These are phyloP conservation scores for Zoysia japonica DNA, from an alignment of 176 grass and related monocot genomes.

Conservation along the genomic window DNA sequence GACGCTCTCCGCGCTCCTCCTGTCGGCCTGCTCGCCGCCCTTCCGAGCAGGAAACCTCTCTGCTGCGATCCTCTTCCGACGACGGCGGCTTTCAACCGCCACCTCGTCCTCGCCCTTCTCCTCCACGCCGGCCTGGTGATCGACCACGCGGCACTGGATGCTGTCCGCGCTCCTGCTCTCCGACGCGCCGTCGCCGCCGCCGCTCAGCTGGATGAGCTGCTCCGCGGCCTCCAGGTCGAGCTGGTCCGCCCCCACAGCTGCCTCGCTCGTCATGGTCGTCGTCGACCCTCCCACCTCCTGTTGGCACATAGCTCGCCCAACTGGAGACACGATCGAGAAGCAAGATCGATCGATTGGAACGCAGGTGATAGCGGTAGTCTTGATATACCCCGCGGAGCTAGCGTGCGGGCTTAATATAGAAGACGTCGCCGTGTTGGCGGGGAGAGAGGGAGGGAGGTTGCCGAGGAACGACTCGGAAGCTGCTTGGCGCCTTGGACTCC, in stretches of 20 bases:
- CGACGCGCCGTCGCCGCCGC: conserved; percentile 14
- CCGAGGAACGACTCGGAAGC: conserved; percentile 46
- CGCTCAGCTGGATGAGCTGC: conserved; percentile 62
- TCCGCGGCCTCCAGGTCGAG: conserved; percentile 59
- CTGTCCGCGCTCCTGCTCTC: conserved; percentile 33
- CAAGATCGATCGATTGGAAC: neutral
- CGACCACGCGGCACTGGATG: conserved; percentile 3
- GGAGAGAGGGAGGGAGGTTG: neutral
- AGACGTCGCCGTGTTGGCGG: conserved; percentile 10
- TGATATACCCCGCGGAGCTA: neutral
- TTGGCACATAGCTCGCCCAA: neutral
- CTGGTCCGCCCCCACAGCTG: neutral
- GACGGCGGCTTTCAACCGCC: conserved; percentile 29
- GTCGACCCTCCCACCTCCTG: neutral
- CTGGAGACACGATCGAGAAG: neutral
- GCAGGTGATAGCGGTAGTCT: neutral
- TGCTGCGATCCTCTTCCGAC: neutral
- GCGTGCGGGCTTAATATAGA: conserved; percentile 43
- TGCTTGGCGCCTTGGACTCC: conserved; percentile 32
- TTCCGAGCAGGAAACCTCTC: neutral
- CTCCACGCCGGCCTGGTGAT: neutral
- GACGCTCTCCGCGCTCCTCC: no score
- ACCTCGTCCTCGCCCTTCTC: neutral
- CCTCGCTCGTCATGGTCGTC: neutral
- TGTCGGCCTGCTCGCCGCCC: neutral